A percentile compares a stretch with the other conserved stretches of the same genome.
phyloP scores from a whole-genome alignment of 177 flowering plant species.

The Vitis hybrid region DNA sequence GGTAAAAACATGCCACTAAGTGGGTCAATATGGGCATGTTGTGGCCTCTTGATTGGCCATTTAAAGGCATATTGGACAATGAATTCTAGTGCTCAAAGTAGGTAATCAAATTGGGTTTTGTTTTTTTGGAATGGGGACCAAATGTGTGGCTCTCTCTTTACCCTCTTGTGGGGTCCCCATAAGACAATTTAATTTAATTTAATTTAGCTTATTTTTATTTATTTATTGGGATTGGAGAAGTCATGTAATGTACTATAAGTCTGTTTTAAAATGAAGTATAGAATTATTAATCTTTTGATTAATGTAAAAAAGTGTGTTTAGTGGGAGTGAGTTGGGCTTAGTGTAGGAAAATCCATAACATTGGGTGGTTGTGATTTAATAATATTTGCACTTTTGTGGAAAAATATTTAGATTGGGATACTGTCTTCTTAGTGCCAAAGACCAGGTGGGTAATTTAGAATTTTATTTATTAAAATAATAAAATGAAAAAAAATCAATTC shows the following conservation, averaged over 20 bases:
- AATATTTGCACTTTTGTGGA: too few relatives aligned
- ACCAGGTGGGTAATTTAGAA: neutral
- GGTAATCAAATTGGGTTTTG: slow-evolving; percentile 4
- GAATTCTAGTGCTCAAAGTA: neutral
- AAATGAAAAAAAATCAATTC: neutral
- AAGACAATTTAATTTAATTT: neutral
- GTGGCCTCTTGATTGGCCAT: neutral
- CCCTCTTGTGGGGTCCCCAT: slow-evolving; percentile 3
- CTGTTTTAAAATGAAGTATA: neutral
- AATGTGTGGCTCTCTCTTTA: neutral
- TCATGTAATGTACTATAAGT: neutral
- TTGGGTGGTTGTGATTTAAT: slow-evolving; percentile 2
- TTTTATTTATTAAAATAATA: neutral
- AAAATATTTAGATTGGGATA: neutral
- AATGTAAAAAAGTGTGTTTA: neutral
- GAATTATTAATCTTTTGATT: neutral
- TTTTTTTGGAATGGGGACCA: slow-evolving; percentile 7
- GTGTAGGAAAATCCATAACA: slow-evolving; percentile 1
- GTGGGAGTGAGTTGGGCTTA: slow-evolving; percentile 15
- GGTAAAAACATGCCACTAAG: slow-evolving; percentile 5
- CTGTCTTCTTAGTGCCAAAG: neutral
- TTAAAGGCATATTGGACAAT: neutral
- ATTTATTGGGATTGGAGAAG: neutral
- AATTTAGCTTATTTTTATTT: too few relatives aligned
- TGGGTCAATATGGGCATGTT: neutral